phyloP scores from a whole-genome alignment of 768 basidiomycete genomes.

The Panus rudis region DNA sequence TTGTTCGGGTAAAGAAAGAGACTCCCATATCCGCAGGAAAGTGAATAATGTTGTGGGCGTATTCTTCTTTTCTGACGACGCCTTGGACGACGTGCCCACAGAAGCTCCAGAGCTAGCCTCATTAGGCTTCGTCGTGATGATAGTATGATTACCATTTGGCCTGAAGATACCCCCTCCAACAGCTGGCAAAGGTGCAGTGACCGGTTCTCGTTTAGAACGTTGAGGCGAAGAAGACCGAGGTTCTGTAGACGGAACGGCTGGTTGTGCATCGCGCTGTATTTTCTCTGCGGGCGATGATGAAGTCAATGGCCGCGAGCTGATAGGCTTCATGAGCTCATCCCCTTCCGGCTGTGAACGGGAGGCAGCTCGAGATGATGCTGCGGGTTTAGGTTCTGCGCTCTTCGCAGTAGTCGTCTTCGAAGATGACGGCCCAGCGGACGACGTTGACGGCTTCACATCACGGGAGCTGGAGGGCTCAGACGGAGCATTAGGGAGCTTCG shows the following conservation, averaged over 20 bases:
- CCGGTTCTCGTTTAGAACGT: conserved; percentile 5
- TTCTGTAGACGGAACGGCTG: no score
- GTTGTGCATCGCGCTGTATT: no score
- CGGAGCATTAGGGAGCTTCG: no score
- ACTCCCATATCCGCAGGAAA: conserved; percentile 56
- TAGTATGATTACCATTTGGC: conserved; percentile 49
- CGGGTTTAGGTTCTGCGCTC: conserved; percentile 3
- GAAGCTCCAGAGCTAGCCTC: background rate
- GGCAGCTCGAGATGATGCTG: no score
- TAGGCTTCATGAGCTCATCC: conserved; percentile 28
- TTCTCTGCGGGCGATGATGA: conserved; percentile 1
- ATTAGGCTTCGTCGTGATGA: conserved; percentile 34
- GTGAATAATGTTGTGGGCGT: conserved; percentile 47
- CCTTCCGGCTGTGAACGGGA: conserved; percentile 7
- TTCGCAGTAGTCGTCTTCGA: conserved; percentile 7
- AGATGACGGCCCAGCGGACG: no score
- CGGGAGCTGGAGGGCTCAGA: no score
- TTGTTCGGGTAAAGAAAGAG: conserved; percentile 30
- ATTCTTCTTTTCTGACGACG: conserved; percentile 17
- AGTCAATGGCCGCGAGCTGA: conserved; percentile 32
- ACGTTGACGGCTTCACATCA: no score
- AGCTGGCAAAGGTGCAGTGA: conserved; percentile 28
- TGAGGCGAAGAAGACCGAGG: background rate
- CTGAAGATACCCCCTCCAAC: conserved; percentile 73
- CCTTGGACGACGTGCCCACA: background rate